phyloP scores from a whole-genome alignment of 2,329 filamentous ascomycete genomes.

The Aspergillus jensenii region DNA sequence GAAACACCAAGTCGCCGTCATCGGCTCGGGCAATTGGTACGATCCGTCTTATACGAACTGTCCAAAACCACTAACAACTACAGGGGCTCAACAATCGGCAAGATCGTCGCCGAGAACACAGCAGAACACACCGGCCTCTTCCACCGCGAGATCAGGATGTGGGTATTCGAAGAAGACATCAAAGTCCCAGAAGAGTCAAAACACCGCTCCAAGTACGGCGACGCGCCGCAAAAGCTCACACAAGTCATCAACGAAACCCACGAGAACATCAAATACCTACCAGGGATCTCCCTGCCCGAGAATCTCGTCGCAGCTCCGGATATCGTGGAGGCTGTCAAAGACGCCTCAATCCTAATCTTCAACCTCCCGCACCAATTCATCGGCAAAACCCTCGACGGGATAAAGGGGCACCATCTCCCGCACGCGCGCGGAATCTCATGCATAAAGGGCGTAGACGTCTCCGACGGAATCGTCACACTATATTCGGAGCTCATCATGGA shows the following conservation, averaged over 20 bases:
- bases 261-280: conserved; percentile 95
- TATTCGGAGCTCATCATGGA: conserved; percentile 90
- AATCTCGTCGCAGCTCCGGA: conserved; percentile 53
- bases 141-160: conserved; percentile 58
- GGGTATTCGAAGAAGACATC: conserved; percentile 65
- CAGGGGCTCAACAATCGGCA: conserved; percentile 93
- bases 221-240: conserved; percentile 78
- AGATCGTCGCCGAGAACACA: conserved; percentile 90
- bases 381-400: conserved; percentile 57
- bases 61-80: neutral
- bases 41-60: neutral
- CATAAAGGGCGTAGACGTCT: conserved; percentile 92
- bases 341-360: conserved; percentile 85
- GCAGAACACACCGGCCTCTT: conserved; percentile 88
- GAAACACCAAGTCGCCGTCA: conserved; percentile 56
- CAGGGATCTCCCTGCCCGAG: conserved; percentile 71
- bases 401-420: conserved; percentile 79
- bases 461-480: conserved; percentile 74
- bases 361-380: conserved; percentile 77
- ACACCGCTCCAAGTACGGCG: conserved; percentile 64
- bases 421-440: conserved; percentile 88
- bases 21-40: conserved; percentile 93
- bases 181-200: conserved; percentile 73
- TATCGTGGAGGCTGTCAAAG: conserved; percentile 66
- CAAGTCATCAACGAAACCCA: conserved; percentile 82